Evolutionary conservation across 2,329 filamentous ascomycete species (phyloP), one percentile per base, ranked within the genome.

Genomic region (Scedosporium dehoogii): DNA sequence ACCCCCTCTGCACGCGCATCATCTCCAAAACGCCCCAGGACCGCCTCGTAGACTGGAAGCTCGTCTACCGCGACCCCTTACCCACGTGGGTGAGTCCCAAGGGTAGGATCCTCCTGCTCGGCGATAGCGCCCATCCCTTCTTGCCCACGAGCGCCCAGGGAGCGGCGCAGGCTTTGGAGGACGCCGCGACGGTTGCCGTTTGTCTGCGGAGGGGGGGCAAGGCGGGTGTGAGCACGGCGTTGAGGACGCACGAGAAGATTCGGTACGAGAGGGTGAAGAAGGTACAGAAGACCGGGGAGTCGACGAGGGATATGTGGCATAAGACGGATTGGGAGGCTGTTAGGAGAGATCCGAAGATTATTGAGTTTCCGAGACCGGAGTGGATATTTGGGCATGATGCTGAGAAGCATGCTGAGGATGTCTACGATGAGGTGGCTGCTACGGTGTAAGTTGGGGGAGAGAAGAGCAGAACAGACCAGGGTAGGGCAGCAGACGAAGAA

Each of bases 1-100:
- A 83, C 69, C 61, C 61, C 7, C 42, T 48, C 9, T 59, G 56
- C 42, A 44, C 42, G 23, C 41, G 41, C 21, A 79, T 83, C 62
- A 74, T 83, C 1, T 73, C 75, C 44, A 79, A 79, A 69, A 79
- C 77, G 9, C 78, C 76, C 0, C 33, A 67, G 62, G 58, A 62
- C 33, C 33, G 53, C 33, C 65, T 79, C 3, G 78, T 81, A 10
- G 79, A 81, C 66, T 81, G 78, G 78, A 81, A 80, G 67, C 70
- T 81, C 21, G 77, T 81, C 2, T 79, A 79, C 64, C 75, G 79
- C 29, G 78, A 81, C 63, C 78, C 78, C 1, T 63, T 80, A 59
- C 78, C 78, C 6, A 79, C 76, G 0, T 74, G 74, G 66, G 66
- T 74, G 58, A 74, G 72, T 3, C 66, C 70, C 0, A 67, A 66